Evolutionary conservation across 768 basidiomycete species (phyloP).

Genomic region (Cubamyces lactineus): DNA sequence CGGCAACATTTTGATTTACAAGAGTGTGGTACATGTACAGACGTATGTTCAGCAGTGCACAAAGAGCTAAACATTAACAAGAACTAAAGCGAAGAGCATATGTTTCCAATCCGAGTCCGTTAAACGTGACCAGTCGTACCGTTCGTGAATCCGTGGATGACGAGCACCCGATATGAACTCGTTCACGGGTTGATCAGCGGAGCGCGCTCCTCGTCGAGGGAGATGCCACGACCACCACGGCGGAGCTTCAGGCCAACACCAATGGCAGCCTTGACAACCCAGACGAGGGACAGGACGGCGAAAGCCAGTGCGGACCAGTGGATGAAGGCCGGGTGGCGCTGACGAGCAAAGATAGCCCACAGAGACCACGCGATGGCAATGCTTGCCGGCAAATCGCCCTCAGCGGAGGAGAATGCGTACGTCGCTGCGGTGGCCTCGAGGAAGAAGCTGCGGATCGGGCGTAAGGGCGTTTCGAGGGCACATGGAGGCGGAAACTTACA

Average conservation of each 20-base stretch:
- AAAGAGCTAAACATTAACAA: no score
- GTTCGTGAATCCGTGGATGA: neutral
- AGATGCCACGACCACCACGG: conserved; percentile 51
- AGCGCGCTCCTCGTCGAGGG: conserved; percentile 87
- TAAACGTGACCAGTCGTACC: neutral
- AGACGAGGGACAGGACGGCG: conserved; percentile 81
- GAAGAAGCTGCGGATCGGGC: conserved; percentile 64
- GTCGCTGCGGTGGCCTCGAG: conserved; percentile 90
- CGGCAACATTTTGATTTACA: no score
- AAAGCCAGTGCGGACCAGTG: conserved; percentile 90
- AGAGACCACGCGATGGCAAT: conserved; percentile 93
- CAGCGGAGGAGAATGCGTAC: conserved; percentile 88
- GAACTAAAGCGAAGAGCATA: neutral
- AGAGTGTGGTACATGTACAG: no score
- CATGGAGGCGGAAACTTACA: conserved; percentile 51
- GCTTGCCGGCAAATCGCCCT: conserved; percentile 92
- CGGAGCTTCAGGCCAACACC: conserved; percentile 51
- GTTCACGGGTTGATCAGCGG: conserved; percentile 62
- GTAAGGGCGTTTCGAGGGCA: neutral
- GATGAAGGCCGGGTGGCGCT: conserved; percentile 70
- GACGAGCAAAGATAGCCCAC: conserved; percentile 87
- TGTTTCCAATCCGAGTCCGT: neutral
- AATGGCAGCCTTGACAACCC: conserved; percentile 77
- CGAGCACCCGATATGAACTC: neutral
- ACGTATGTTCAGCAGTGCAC: no score